Evolutionary conservation across 139 green algal genomes (phyloP).

Genomic region (Tetraselmis chui): DNA sequence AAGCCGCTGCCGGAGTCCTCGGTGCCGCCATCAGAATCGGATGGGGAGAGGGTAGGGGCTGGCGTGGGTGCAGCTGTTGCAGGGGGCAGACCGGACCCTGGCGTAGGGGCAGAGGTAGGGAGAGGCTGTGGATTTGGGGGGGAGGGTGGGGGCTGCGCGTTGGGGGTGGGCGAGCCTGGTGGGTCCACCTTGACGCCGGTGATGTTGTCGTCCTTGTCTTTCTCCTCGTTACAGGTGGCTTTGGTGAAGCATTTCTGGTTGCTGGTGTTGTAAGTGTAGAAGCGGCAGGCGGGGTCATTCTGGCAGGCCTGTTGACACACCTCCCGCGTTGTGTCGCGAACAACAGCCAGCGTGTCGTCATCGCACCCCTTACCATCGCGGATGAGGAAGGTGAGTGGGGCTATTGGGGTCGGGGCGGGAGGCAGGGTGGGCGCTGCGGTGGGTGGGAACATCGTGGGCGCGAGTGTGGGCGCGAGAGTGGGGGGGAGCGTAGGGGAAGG

Average conservation of each 20-base stretch:
- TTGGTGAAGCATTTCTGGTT: not conserved
- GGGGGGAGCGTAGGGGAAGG: not conserved
- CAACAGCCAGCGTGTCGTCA: not conserved
- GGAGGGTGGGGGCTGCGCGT: not conserved
- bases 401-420: not conserved
- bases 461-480: not conserved
- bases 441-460: not conserved
- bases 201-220: not conserved
- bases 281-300: not conserved
- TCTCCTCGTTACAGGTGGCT: not conserved
- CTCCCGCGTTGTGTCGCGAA: not conserved
- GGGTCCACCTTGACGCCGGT: not conserved
- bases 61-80: not conserved
- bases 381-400: not conserved
- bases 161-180: no score
- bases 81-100: not conserved
- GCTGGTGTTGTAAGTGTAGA: not conserved
- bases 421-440: not conserved
- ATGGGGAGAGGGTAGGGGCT: no score
- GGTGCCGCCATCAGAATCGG: no score
- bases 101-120: not conserved
- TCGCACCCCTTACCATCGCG: not conserved
- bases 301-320: not conserved
- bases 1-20: not conserved
- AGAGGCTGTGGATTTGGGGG: not conserved